phyloP scores from a whole-genome alignment of 2,329 filamentous ascomycete species.

The Fusarium annulatum region DNA sequence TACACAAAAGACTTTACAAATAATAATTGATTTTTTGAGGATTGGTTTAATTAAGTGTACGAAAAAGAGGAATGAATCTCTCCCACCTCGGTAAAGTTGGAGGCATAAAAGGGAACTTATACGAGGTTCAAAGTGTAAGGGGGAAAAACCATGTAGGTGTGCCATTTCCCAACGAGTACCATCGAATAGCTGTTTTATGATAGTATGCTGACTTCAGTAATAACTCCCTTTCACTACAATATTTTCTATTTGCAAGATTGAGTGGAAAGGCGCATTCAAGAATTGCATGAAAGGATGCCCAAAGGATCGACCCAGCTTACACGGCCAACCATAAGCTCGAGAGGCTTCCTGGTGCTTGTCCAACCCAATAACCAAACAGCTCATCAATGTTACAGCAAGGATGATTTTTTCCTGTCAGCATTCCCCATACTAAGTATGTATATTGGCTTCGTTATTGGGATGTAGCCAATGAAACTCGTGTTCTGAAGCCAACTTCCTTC shows the following conservation, averaged over 20 bases:
- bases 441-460: neutral
- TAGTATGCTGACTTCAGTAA: neutral
- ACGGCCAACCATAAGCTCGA: neutral
- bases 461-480: too few species aligned
- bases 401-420: neutral
- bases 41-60: neutral
- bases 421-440: neutral
- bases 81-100: neutral
- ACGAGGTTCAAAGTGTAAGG: neutral
- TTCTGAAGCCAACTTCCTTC: neutral
- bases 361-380: neutral
- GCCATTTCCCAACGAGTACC: neutral
- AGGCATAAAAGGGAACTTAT: neutral
- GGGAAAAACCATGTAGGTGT: neutral
- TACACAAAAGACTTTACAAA: neutral
- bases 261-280: neutral
- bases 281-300: constrained; percentile 8
- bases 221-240: too few species aligned
- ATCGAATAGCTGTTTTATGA: neutral
- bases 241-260: neutral
- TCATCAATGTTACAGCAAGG: neutral
- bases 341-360: neutral
- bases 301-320: constrained; percentile 4
- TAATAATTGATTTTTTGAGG: neutral
- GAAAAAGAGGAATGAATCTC: neutral